Conservation (phyloP, 768 basidiomycete species). For the Brasilioporus rufonigricans region DNA sequence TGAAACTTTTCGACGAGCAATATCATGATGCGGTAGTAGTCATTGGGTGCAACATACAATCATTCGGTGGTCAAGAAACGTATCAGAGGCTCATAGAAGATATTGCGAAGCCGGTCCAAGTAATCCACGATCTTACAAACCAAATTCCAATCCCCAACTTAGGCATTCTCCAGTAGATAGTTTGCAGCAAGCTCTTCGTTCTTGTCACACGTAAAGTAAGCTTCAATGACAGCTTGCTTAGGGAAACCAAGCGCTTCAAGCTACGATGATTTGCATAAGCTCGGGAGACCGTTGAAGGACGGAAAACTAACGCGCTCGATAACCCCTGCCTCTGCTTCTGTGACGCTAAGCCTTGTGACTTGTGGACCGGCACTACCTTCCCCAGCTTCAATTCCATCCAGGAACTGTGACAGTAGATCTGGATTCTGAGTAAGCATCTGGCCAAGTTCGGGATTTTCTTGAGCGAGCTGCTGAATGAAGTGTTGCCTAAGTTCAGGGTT, state of each 20-base stretch:
- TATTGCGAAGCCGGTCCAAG: background rate
- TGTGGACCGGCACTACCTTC: background rate
- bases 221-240: slow-evolving; percentile 3
- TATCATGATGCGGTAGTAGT: too few relatives aligned
- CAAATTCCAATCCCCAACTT: background rate
- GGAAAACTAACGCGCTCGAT: slow-evolving; percentile 2
- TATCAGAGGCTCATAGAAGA: background rate
- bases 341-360: background rate
- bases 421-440: background rate
- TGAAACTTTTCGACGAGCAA: background rate
- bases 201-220: slow-evolving; percentile 8
- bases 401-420: background rate
- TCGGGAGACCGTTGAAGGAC: too few relatives aligned
- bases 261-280: background rate
- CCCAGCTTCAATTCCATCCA: background rate
- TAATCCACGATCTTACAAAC: background rate
- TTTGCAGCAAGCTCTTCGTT: slow-evolving; percentile 7
- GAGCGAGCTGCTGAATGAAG: background rate
- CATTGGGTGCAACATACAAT: background rate
- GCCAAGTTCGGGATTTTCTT: slow-evolving; percentile 1
- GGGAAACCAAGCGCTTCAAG: slow-evolving; percentile 4
- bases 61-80: background rate
- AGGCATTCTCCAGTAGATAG: slow-evolving; percentile 1
- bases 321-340: background rate
- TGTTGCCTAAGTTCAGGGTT: slow-evolving; percentile 1